Evolutionary conservation across 2,329 filamentous ascomycete species (phyloP).

Genomic region (Fusarium pininemorale): DNA sequence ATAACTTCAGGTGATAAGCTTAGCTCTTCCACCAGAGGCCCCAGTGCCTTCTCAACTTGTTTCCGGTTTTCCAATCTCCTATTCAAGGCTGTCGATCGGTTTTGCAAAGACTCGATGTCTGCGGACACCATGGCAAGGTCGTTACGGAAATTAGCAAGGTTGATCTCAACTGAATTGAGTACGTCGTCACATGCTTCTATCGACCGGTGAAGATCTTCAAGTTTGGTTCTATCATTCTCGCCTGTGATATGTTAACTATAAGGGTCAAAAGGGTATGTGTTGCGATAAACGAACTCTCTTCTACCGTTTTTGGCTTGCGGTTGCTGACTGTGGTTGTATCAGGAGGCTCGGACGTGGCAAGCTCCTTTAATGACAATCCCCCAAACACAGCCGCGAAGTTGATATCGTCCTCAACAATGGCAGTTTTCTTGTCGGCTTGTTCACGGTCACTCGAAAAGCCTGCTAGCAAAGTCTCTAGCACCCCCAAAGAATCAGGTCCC

Average conservation of each 20-base stretch:
- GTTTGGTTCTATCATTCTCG: conserved; percentile 82
- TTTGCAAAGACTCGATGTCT: conserved; percentile 93
- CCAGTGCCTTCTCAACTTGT: conserved; percentile 86
- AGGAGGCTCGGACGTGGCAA: conserved; percentile 57
- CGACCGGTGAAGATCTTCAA: conserved; percentile 89
- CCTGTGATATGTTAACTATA: conserved; percentile 55
- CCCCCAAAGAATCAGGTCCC: conserved; percentile 74
- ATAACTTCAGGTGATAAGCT: conserved; percentile 87
- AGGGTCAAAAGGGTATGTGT: background rate
- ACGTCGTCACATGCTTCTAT: conserved; percentile 94
- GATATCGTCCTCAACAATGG: conserved; percentile 62
- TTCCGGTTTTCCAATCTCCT: conserved; percentile 88
- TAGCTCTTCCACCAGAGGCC: conserved; percentile 89
- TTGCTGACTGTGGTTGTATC: conserved; percentile 30
- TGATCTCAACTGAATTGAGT: conserved; percentile 89
- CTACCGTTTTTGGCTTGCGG: conserved; percentile 68
- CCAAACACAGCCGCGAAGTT: conserved; percentile 80
- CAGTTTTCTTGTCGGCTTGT: conserved; percentile 15
- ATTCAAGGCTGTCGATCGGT: conserved; percentile 83
- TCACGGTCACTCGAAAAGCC: conserved; percentile 35
- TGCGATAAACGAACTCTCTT: conserved; percentile 71
- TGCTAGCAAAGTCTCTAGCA: conserved; percentile 64
- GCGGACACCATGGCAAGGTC: conserved; percentile 92
- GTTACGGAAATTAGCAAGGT: conserved; percentile 90
- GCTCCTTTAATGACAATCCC: conserved; percentile 78